Evolutionary conservation across 208 protist genomes (phyloP), one percentile per base, ranked within the genome.

Genomic region (Trypanosoma scelopori): DNA sequence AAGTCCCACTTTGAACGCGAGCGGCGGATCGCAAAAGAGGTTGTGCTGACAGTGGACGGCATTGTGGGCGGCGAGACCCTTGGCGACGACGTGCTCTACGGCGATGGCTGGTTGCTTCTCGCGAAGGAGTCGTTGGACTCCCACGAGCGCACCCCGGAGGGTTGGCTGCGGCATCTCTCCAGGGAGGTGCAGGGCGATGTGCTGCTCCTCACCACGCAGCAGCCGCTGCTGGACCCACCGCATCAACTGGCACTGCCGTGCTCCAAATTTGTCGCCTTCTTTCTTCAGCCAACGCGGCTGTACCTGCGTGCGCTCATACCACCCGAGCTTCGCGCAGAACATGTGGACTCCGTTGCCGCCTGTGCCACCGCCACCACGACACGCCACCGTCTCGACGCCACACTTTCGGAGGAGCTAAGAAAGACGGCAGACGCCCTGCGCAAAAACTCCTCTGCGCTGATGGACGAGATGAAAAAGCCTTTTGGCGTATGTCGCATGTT

Each of bases 231-330:
- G 3, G 62, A 79, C 16, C 59, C 76, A 0, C 62, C 71, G 22
- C 65, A 82, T 49, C 63, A 74, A 39, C 42, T 87, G 13, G 78
- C 79, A n/a, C 64, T 85, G 35, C 60, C 53, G 1, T 49, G 30
- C 30, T 69, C 74, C 27, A 65, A 55, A 39, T 85, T 85, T 64
- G 69, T 89, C 2, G 79, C 51, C 35, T 90, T 85, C 64, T 76
- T 81, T 42, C 23, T 78, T 7, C 56, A 57, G 16, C 53, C 73
- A 41, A 64, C 15, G 4, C 73, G 59, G 7, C 58, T 93, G 43
- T 73, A 78, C 13, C 25, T 90, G 41, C 83, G 87, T 6, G 60
- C 79, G 16, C 48, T 90, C 6, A 81, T 90, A 23, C 84, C 87
- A 11, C 55, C 70, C 3, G 81, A 90, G 65, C 66, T 93, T 51